These are phyloP conservation scores for Tylopilus sp. DNA, from an alignment of 1,284 basidiomycete species.

Conservation along the genomic window DNA sequence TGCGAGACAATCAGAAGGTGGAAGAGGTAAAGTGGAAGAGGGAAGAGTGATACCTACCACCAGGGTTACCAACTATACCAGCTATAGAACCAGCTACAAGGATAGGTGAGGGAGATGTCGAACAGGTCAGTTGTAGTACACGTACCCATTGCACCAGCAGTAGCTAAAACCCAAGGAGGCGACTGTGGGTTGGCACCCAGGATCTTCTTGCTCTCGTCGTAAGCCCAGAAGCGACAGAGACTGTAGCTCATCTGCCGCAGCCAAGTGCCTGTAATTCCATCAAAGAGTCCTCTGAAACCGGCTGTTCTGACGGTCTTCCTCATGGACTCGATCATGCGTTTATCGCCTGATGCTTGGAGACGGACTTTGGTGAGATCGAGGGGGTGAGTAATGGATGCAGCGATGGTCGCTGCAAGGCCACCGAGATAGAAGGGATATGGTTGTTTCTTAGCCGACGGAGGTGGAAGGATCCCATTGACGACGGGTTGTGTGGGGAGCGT, in stretches of 20 bases:
- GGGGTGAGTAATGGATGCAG: conserved; percentile 46
- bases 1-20: conserved; percentile 24
- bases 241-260: conserved; percentile 93
- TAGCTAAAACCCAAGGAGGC: conserved; percentile 69
- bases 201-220: conserved; percentile 85
- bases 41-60: conserved; percentile 44
- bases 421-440: conserved; percentile 52
- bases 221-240: conserved; percentile 89
- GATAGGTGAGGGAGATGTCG: conserved; percentile 35
- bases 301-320: conserved; percentile 73
- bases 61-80: conserved; percentile 85
- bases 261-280: conserved; percentile 87
- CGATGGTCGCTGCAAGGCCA: conserved; percentile 36
- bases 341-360: conserved; percentile 83
- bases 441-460: conserved; percentile 33
- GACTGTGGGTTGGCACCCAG: conserved; percentile 51
- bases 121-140: background rate
- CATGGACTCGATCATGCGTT: conserved; percentile 77
- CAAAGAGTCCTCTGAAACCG: conserved; percentile 75
- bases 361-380: conserved; percentile 87
- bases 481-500: conserved; percentile 6
- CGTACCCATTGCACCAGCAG: conserved; percentile 80
- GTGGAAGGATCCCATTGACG: conserved; percentile 11
- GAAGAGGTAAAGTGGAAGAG: background rate
- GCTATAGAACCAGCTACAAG: conserved; percentile 78